These are phyloP conservation scores for Torulaspora delbrueckii DNA, from an alignment of 805 yeast species.

Conservation along the genomic window DNA sequence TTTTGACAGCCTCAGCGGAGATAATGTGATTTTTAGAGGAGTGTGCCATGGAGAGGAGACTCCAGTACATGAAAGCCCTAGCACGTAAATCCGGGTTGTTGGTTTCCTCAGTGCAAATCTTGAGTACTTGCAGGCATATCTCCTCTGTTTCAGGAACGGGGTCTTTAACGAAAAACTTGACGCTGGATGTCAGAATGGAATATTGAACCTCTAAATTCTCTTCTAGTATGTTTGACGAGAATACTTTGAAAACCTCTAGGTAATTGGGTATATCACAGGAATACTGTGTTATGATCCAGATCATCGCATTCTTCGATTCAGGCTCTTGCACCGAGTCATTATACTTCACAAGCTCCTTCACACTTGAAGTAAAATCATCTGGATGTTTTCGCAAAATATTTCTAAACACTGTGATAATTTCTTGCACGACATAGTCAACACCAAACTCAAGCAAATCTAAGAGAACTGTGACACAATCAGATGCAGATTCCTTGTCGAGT, in stretches of 20 bases:
- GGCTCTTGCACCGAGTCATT: slow-evolving; percentile 61
- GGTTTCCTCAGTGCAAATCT: slow-evolving; percentile 64
- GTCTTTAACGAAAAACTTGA: slow-evolving; percentile 57
- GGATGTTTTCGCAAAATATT: slow-evolving; percentile 78
- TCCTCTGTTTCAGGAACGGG: slow-evolving; percentile 51
- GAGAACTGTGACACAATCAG: slow-evolving; percentile 58
- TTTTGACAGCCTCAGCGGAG: slow-evolving; percentile 39
- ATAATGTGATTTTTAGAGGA: slow-evolving; percentile 31
- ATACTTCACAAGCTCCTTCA: slow-evolving; percentile 40
- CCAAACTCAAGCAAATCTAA: slow-evolving; percentile 57
- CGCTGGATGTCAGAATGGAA: slow-evolving; percentile 65
- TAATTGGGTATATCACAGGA: slow-evolving; percentile 41
- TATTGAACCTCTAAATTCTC: slow-evolving; percentile 74
- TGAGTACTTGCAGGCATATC: slow-evolving; percentile 54
- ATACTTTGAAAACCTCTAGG: slow-evolving; percentile 27
- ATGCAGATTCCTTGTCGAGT: slow-evolving; percentile 51
- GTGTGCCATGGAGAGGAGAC: slow-evolving; percentile 49
- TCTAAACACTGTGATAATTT: slow-evolving; percentile 67
- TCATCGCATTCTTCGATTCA: slow-evolving; percentile 69
- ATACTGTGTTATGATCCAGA: slow-evolving; percentile 82
- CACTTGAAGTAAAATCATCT: slow-evolving; percentile 43
- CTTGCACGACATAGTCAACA: slow-evolving; percentile 72
- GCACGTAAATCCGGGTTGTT: slow-evolving; percentile 85
- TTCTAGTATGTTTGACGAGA: slow-evolving; percentile 44
- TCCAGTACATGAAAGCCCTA: slow-evolving; percentile 81